Evolutionary conservation across 768 basidiomycete species (phyloP), one percentile per base, ranked within the genome.

Genomic region (Pleurotus tuoliensis): DNA sequence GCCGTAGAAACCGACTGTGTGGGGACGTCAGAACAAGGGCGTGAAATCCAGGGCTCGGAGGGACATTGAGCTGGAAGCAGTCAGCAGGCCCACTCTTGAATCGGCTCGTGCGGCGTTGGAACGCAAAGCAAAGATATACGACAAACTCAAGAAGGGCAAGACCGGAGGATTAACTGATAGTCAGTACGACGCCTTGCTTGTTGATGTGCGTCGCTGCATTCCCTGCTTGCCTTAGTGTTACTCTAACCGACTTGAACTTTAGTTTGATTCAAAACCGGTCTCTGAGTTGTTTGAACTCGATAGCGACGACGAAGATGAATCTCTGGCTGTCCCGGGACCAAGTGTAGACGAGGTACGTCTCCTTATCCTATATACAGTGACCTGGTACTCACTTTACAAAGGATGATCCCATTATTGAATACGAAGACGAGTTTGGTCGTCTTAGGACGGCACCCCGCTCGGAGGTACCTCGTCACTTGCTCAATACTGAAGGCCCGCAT

Each of bases 361-460:
- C 7, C 22, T 34, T 50, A 27, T 15, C 4, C 16, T 50, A 52
- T 11, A 34, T 34, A 34, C n/a, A 18, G 13, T 11, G 9, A 12
- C n/a, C 25, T 5, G 6, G 9, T 37, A 8, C 37, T 48, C n/a
- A 43, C 25, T 56, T 30, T 27, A 40, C 13, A 5, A 25, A 90
- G 84, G 78, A 84, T 56, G 91, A 94, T 62, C 90, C 90, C 9
- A 72, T 92, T 27, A 77, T 93, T 4, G 92, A 94, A 67, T 93
- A 92, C 58, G 84, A 88, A 65, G 92, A 94, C 61, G 92, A 94
- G 64, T 92, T 91, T 65, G 92, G 92, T 37, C 83, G 92, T n/a
- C 62, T 82, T 39, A 76, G 90, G 58, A 88, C 81, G 0, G 82
- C 80, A 15, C 79, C 76, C 50, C 80, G 81, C 8, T 93, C 92